Evolutionary conservation across 2,329 filamentous ascomycete species (phyloP).

Genomic region (Fusarium praegraminearum): DNA sequence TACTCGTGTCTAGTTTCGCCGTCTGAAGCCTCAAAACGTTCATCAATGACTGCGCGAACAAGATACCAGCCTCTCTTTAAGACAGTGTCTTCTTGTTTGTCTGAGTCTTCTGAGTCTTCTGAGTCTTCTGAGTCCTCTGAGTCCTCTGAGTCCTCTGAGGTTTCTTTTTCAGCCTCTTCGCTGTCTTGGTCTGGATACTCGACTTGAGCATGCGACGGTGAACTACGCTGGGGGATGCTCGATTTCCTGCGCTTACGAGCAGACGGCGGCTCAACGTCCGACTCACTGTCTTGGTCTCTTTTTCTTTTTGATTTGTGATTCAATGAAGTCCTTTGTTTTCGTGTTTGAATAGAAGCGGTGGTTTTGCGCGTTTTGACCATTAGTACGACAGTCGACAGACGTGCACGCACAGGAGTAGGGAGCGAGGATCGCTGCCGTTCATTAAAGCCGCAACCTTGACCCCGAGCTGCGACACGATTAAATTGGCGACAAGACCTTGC

Average conservation of each 20-base stretch:
- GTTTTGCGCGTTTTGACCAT: conserved; percentile 51
- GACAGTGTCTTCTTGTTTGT: background rate
- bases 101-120: background rate
- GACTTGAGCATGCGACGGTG: background rate
- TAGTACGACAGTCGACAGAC: conserved; percentile 43
- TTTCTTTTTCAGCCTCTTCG: conserved; percentile 4
- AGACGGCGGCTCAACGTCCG: conserved; percentile 6
- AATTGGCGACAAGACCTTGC: conserved; percentile 30
- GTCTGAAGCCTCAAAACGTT: conserved; percentile 35
- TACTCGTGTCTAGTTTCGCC: conserved; percentile 49
- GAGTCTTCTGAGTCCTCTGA: background rate
- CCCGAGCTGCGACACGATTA: conserved; percentile 24
- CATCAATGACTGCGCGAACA: conserved; percentile 54
- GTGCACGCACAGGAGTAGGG: conserved; percentile 18
- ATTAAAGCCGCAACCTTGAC: conserved; percentile 9
- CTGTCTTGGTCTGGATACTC: background rate
- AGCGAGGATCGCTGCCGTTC: conserved; percentile 9
- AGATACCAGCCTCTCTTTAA: conserved; percentile 47
- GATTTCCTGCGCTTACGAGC: conserved; percentile 21
- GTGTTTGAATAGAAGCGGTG: conserved; percentile 36
- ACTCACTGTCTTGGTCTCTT: conserved; percentile 10
- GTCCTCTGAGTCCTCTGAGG: background rate
- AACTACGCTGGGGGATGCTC: background rate
- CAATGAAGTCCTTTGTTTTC: conserved; percentile 36
- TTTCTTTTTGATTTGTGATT: conserved; percentile 32